These are phyloP conservation scores for Eucalyptus grandis DNA, from an alignment of 345 rosid species.

Conservation along the genomic window DNA sequence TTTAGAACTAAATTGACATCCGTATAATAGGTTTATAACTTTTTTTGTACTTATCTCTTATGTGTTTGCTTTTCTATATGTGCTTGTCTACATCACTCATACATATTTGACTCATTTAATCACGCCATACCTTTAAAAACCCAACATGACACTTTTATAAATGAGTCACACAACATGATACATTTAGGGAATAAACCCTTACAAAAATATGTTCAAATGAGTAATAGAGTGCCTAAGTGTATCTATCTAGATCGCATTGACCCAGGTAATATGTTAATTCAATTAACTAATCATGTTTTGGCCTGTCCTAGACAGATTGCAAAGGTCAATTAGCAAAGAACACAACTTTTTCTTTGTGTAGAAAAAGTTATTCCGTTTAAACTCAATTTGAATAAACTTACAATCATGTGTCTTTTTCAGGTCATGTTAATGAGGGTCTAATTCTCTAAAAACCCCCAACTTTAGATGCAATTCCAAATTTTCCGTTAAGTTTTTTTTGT, in stretches of 20 bases:
- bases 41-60: no score
- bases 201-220: not conserved
- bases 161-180: not conserved
- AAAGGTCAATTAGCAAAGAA: not conserved
- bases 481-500: rapidly evolving
- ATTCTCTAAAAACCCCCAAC: not conserved
- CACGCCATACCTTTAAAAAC: rapidly evolving
- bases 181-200: not conserved
- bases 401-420: not conserved
- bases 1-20: no score
- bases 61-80: no score
- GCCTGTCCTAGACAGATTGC: rapidly evolving
- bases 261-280: not conserved
- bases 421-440: not conserved
- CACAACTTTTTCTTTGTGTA: not conserved
- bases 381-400: not conserved
- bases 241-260: not conserved
- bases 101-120: not conserved
- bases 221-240: not conserved
- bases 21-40: no score
- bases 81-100: no score
- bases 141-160: not conserved
- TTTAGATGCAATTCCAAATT: rapidly evolving
- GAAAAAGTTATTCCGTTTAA: not conserved
- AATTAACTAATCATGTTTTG: not conserved